Conservation (phyloP, 2,329 filamentous ascomycete species). For the Fusarium veterinarium region DNA sequence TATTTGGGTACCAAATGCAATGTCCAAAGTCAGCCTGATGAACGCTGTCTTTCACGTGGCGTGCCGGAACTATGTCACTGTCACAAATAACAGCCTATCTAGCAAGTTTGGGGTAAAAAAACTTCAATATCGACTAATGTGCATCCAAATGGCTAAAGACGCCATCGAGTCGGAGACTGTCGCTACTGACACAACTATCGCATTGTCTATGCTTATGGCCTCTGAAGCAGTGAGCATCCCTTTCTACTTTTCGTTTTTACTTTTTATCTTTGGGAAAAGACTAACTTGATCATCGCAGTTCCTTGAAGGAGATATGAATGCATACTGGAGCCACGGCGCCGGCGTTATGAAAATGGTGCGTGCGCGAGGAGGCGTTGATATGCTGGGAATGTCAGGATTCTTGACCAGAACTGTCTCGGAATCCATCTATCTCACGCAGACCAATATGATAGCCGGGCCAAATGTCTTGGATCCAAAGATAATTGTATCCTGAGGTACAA, state of each 20-base stretch:
- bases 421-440: constrained; percentile 1
- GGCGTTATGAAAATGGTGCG: constrained; percentile 24
- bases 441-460: constrained; percentile 1
- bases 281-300: neutral
- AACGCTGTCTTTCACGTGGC: constrained; percentile 31
- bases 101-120: neutral
- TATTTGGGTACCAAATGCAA: constrained; percentile 29
- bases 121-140: constrained; percentile 7
- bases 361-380: constrained; percentile 2
- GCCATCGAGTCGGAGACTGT: neutral
- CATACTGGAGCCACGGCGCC: neutral
- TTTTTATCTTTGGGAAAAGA: rapidly evolving
- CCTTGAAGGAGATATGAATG: constrained; percentile 17
- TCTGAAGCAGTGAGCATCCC: constrained; percentile 9
- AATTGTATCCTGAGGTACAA: neutral
- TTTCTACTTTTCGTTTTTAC: neutral
- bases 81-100: constrained; percentile 10
- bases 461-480: neutral
- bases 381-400: constrained; percentile 15
- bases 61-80: constrained; percentile 28
- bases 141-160: constrained; percentile 12
- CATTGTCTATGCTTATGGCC: constrained; percentile 12
- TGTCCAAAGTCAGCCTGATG: constrained; percentile 24
- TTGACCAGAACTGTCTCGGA: constrained; percentile 12
- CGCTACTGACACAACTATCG: constrained; percentile 14